These are phyloP conservation scores for Salix suchowensis DNA, from an alignment of 345 rosid species.

Conservation along the genomic window DNA sequence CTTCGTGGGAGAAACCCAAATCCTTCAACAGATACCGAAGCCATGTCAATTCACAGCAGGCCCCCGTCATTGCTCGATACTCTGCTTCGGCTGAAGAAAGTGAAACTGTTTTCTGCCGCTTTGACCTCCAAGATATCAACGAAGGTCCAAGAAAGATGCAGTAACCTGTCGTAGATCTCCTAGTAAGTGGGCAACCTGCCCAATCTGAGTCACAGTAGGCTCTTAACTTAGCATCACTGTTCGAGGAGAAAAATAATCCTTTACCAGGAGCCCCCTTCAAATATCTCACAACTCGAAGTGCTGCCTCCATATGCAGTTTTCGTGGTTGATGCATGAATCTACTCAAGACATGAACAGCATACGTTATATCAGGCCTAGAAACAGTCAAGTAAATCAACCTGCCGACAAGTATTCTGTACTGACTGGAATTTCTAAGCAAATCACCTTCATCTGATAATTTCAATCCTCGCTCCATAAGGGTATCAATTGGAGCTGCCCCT, in stretches of 20 bases:
- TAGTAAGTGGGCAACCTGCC: neutral
- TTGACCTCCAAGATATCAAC: neutral
- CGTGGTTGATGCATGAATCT: conserved; percentile 7
- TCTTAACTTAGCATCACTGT: neutral
- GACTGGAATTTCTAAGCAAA: neutral
- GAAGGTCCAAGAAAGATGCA: neutral
- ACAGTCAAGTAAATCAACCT: neutral
- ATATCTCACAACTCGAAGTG: neutral
- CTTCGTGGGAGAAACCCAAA: no score
- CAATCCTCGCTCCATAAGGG: neutral
- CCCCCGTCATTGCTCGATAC: no score
- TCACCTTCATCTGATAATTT: neutral
- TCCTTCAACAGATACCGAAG: no score
- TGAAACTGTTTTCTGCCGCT: neutral
- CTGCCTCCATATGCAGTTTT: neutral
- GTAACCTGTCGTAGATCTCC: neutral
- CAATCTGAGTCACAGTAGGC: neutral
- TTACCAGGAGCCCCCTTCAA: neutral
- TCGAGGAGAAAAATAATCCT: neutral
- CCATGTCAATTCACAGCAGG: no score
- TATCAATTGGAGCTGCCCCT: neutral
- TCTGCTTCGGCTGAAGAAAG: no score
- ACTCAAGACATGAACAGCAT: neutral
- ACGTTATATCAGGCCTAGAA: conserved; percentile 8
- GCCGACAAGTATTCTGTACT: neutral